Evolutionary conservation across 257 asterid species (phyloP), one percentile per base, ranked within the genome.

Genomic region (Solanum ossicruentum): DNA sequence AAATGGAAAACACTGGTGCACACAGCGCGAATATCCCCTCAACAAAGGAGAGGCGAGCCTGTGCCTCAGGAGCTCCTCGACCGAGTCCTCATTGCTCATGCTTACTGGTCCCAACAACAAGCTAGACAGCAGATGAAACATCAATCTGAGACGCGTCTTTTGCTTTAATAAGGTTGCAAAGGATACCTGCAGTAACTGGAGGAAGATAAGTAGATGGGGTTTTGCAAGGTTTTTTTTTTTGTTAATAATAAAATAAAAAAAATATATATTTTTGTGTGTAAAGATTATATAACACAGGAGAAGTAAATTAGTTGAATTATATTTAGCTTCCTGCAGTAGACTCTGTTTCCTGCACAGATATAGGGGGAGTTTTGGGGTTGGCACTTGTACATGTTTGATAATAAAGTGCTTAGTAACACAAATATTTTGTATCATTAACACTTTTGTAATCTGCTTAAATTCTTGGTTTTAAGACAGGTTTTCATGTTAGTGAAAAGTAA

Each of bases 1-100:
- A 86, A 86, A 82, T 83, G 88, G 88, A 86, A 86, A 67, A 86
- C 88, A 66, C 71, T 86, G 61, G 86, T 86, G 45, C 86, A 86
- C 86, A 83, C 88, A n/a, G 88, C 88, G 17, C 80, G 78, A 49
- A 86, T 86, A 82, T 82, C 86, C 17, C 88, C 88, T 28, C 86
- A 86, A 52, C 88, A 86, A 83, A 86, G 88, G 52, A 67, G 88
- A 52, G 88, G 88, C 3, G 88, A 83, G 86, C 86, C 88, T n/a
- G 86, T 86, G 71, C 86, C 88, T 51, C 88, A 83, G 56, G 86
- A 83, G 63, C 88, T 86, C 21, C 73, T 83, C 1, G 88, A 86
- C 80, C 69, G 88, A 32, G 88, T 86, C 58, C 79, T 86, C 26
- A n/a, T 69, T 13, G 84, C 84, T 18, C 87, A 87, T 26, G 87